Conservation (phyloP, 78 protist species). For the Dictyostelium capitatum region DNA sequence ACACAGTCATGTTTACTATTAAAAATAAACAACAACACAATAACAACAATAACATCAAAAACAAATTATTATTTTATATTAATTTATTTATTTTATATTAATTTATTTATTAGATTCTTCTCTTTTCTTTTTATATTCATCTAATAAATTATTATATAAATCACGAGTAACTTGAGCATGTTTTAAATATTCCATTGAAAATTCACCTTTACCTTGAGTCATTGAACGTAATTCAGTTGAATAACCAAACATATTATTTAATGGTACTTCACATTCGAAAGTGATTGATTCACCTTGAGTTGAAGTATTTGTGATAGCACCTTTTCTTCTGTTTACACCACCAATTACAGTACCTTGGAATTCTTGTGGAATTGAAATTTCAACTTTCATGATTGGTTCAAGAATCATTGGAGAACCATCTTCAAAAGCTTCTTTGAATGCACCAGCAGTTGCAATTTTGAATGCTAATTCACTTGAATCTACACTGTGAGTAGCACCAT, state of each 20-base stretch:
- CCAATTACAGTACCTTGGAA: slow-evolving; percentile 91
- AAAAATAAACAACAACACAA: too few species aligned
- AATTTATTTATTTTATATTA: too few species aligned
- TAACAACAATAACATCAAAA: too few species aligned
- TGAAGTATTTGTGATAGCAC: slow-evolving; percentile 74
- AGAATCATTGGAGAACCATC: slow-evolving; percentile 85
- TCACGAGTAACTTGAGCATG: slow-evolving; percentile 68
- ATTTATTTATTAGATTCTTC: slow-evolving; percentile 58
- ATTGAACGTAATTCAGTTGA: slow-evolving; percentile 94
- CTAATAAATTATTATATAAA: slow-evolving; percentile 23
- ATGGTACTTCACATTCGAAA: slow-evolving; percentile 92
- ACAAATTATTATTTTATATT: too few species aligned
- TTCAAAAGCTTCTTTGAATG: slow-evolving; percentile 83
- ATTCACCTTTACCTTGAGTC: slow-evolving; percentile 93
- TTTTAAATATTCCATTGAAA: slow-evolving; percentile 79
- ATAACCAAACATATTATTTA: slow-evolving; percentile 96
- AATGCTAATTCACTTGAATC: slow-evolving; percentile 97
- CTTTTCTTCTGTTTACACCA: slow-evolving; percentile 85
- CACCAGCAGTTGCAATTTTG: slow-evolving; percentile 87
- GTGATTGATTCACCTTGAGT: slow-evolving; percentile 54
- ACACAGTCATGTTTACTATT: too few species aligned
- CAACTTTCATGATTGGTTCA: slow-evolving; percentile 97
- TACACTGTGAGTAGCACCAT: slow-evolving; percentile 93
- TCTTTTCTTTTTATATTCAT: slow-evolving; percentile 70
- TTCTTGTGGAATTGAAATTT: slow-evolving; percentile 91